These are phyloP conservation scores for Takashimella koratensis DNA, from an alignment of 1,284 basidiomycete genomes.

Conservation along the genomic window DNA sequence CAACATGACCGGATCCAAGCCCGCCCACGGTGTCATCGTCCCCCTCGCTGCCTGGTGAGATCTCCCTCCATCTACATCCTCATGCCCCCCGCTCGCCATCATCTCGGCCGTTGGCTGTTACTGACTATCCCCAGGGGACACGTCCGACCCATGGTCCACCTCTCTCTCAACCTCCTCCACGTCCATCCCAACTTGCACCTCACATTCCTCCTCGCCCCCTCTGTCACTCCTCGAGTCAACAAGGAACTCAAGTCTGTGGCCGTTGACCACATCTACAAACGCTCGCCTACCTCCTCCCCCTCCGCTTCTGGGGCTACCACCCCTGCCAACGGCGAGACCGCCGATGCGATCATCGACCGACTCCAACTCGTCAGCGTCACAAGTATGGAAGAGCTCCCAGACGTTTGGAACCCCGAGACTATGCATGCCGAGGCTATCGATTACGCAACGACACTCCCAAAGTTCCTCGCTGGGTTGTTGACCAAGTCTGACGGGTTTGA, in stretches of 20 bases:
- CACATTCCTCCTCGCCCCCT: conserved; percentile 17
- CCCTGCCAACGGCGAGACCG: neutral
- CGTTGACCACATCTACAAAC: conserved; percentile 1
- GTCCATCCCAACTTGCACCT: conserved; percentile 20
- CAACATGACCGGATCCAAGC: too few relatives aligned
- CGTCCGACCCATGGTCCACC: conserved; percentile 22
- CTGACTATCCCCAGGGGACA: conserved; percentile 17
- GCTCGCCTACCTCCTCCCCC: too few relatives aligned
- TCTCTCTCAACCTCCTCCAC: conserved; percentile 18
- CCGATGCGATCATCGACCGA: neutral
- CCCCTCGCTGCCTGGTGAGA: conserved; percentile 12
- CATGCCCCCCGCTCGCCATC: neutral
- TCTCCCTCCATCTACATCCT: neutral
- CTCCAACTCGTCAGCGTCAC: neutral
- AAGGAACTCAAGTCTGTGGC: conserved; percentile 12
- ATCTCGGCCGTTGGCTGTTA: neutral
- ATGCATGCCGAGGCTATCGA: conserved; percentile 15
- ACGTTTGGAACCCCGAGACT: neutral
- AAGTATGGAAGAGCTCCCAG: neutral
- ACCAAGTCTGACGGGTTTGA: neutral
- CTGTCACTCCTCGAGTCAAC: conserved; percentile 6
- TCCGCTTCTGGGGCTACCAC: neutral
- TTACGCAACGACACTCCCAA: conserved; percentile 13
- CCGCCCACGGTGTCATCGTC: conserved; percentile 12
- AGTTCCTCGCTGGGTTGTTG: conserved; percentile 8